A percentile compares a stretch with the other conserved stretches of the same genome.
Evolutionary conservation across 768 basidiomycete species (phyloP).

Genomic region (Trametes cubensis): DNA sequence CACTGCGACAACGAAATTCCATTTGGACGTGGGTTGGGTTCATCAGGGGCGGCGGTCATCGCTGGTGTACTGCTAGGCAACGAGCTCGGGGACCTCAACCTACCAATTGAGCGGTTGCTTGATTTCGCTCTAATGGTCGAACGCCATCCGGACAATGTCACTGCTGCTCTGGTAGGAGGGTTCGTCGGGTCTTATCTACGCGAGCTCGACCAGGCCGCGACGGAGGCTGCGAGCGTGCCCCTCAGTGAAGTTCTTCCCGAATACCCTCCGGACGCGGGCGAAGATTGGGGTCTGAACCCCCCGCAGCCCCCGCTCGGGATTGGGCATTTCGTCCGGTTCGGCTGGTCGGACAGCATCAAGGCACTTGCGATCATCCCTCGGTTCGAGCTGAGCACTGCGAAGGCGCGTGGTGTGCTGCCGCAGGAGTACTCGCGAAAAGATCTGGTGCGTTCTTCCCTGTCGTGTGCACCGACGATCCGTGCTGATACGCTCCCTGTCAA

Average conservation of each 20-base stretch:
- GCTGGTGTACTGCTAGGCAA: constrained; percentile 92
- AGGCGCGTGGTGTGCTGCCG: constrained; percentile 89
- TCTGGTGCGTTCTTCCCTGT: constrained; percentile 57
- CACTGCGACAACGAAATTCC: constrained; percentile 92
- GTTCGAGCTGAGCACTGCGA: constrained; percentile 96
- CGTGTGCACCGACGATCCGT: background rate
- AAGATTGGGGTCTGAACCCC: constrained; percentile 87
- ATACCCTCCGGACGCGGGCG: constrained; percentile 90
- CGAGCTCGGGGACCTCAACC: constrained; percentile 72
- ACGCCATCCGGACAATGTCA: constrained; percentile 98
- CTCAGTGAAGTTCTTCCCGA: constrained; percentile 96
- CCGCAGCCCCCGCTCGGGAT: constrained; percentile 88
- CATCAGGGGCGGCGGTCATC: constrained; percentile 98
- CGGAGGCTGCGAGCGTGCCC: constrained; percentile 84
- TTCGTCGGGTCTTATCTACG: constrained; percentile 96
- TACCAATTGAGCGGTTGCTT: constrained; percentile 73
- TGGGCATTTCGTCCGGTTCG: constrained; percentile 91
- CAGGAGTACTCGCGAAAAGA: constrained; percentile 84
- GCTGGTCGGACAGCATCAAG: constrained; percentile 81
- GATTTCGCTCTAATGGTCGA: constrained; percentile 99
- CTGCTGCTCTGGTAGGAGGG: constrained; percentile 93
- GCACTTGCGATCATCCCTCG: constrained; percentile 93
- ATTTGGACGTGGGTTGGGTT: constrained; percentile 96
- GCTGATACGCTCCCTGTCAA: constrained; percentile 36
- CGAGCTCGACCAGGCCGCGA: constrained; percentile 82